Conservation (phyloP, 2,329 filamentous ascomycete genomes). For the Pseudopithomyces chartarum region DNA sequence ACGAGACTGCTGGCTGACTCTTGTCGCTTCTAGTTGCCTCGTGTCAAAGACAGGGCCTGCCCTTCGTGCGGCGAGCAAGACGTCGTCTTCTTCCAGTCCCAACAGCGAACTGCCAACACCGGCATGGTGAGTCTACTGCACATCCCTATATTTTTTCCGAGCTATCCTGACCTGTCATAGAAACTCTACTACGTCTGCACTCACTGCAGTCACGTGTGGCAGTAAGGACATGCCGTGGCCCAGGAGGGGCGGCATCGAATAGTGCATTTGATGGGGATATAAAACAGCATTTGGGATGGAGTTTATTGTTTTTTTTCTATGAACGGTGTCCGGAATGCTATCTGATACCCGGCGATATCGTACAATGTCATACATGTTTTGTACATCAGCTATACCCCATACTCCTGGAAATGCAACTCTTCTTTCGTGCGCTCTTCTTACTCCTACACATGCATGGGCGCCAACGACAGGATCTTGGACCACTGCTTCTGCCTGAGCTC, state of each 20-base stretch:
- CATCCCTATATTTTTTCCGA: neutral
- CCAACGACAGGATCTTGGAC: slow-evolving; percentile 97
- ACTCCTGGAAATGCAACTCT: slow-evolving; percentile 16
- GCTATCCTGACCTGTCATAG: slow-evolving; percentile 37
- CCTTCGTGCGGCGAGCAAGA: slow-evolving; percentile 84
- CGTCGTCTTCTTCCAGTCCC: slow-evolving; percentile 98
- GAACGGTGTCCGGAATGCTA: slow-evolving; percentile 34
- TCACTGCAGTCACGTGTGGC: slow-evolving; percentile 86
- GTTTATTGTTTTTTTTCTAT: slow-evolving; percentile 31
- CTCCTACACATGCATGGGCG: slow-evolving; percentile 74
- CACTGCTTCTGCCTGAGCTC: slow-evolving; percentile 92
- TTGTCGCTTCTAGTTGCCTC: slow-evolving; percentile 74
- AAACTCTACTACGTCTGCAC: slow-evolving; percentile 76
- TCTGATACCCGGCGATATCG: slow-evolving; percentile 44
- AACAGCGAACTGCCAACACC: slow-evolving; percentile 94
- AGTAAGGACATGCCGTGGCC: slow-evolving; percentile 13
- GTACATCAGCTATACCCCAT: slow-evolving; percentile 20
- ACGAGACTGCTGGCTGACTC: slow-evolving; percentile 45
- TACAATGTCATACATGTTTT: slow-evolving; percentile 35
- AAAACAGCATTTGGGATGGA: slow-evolving; percentile 38
- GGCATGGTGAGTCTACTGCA: slow-evolving; percentile 79
- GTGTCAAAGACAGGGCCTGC: slow-evolving; percentile 76
- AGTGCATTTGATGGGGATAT: neutral
- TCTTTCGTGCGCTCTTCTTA: neutral
- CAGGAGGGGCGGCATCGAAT: slow-evolving; percentile 5